Evolutionary conservation across 2,329 filamentous ascomycete species (phyloP).

Genomic region (Alternaria gansuensis): DNA sequence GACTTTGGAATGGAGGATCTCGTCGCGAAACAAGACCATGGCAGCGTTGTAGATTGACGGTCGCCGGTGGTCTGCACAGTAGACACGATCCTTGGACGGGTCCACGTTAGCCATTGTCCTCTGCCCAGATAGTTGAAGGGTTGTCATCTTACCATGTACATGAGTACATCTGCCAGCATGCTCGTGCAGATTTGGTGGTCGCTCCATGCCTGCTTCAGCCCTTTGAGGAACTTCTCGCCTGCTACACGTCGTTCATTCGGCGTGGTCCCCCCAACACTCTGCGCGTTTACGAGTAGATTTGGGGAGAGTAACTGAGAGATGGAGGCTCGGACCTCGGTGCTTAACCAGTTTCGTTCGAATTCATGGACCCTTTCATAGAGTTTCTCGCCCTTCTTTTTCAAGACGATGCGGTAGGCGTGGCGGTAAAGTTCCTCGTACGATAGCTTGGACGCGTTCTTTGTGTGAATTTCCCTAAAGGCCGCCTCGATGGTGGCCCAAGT

Average conservation of each 20-base stretch:
- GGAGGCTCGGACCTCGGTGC: conserved; percentile 72
- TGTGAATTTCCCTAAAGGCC: conserved; percentile 87
- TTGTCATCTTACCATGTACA: conserved; percentile 78
- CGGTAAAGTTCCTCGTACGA: conserved; percentile 97
- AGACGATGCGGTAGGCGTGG: conserved; percentile 89
- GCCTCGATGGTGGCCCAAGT: conserved; percentile 80
- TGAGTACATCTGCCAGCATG: conserved; percentile 94
- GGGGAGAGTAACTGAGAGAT: conserved; percentile 77
- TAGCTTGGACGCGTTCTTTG: conserved; percentile 85
- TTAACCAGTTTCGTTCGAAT: conserved; percentile 85
- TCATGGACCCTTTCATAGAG: conserved; percentile 82
- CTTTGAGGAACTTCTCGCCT: conserved; percentile 83
- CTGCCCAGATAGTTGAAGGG: not conserved
- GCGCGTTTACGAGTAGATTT: conserved; percentile 68
- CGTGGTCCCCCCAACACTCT: conserved; percentile 64
- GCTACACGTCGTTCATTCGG: conserved; percentile 79
- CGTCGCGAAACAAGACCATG: conserved; percentile 87
- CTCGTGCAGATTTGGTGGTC: conserved; percentile 93
- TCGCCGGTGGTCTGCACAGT: conserved; percentile 74
- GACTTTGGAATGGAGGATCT: conserved; percentile 73
- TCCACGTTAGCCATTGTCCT: conserved; percentile 31
- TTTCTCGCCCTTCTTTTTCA: conserved; percentile 83
- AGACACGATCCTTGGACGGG: conserved; percentile 74
- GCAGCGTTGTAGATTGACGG: conserved; percentile 84
- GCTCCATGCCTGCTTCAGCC: conserved; percentile 80